Evolutionary conservation across 2,329 filamentous ascomycete genomes (phyloP).

Genomic region (Scedosporium dehoogii): DNA sequence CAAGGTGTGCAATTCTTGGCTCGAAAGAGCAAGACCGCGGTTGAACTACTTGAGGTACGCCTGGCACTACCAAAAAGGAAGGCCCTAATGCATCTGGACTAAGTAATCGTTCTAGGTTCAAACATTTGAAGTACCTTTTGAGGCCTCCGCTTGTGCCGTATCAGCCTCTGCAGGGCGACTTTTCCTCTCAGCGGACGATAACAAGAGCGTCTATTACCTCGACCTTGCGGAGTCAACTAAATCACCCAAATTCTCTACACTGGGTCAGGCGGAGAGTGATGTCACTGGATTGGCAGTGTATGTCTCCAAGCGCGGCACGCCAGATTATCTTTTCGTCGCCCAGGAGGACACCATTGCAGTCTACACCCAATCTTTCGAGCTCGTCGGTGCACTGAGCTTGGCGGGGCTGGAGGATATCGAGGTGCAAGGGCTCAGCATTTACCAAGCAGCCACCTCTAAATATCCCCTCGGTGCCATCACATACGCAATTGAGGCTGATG

Average conservation of each 20-base stretch:
- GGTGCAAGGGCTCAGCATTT: slow-evolving; percentile 29
- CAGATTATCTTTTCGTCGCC: slow-evolving; percentile 31
- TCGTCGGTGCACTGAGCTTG: slow-evolving; percentile 25
- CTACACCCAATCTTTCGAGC: slow-evolving; percentile 24
- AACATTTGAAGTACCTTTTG: slow-evolving; percentile 29
- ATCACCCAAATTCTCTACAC: slow-evolving; percentile 22
- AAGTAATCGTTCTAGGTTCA: slow-evolving; percentile 21
- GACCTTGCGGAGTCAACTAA: slow-evolving; percentile 26
- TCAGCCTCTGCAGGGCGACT: slow-evolving; percentile 23
- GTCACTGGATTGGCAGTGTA: slow-evolving; percentile 33
- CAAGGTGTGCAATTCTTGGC: slow-evolving; percentile 28
- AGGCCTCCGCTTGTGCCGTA: slow-evolving; percentile 32
- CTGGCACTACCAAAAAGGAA: background rate
- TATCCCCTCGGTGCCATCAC: slow-evolving; percentile 28
- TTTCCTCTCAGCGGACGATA: slow-evolving; percentile 29
- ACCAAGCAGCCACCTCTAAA: slow-evolving; percentile 23
- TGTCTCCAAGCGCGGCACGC: slow-evolving; percentile 15
- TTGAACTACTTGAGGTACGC: slow-evolving; percentile 27
- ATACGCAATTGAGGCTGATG: slow-evolving; percentile 30
- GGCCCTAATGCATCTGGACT: background rate
- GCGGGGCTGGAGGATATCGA: slow-evolving; percentile 30
- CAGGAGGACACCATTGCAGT: slow-evolving; percentile 26
- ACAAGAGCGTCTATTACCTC: slow-evolving; percentile 26
- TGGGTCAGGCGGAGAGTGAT: slow-evolving; percentile 25
- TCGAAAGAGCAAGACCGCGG: slow-evolving; percentile 15